Conservation (phyloP, 139 green algal species). For the Chlamydomonas incerta region DNA sequence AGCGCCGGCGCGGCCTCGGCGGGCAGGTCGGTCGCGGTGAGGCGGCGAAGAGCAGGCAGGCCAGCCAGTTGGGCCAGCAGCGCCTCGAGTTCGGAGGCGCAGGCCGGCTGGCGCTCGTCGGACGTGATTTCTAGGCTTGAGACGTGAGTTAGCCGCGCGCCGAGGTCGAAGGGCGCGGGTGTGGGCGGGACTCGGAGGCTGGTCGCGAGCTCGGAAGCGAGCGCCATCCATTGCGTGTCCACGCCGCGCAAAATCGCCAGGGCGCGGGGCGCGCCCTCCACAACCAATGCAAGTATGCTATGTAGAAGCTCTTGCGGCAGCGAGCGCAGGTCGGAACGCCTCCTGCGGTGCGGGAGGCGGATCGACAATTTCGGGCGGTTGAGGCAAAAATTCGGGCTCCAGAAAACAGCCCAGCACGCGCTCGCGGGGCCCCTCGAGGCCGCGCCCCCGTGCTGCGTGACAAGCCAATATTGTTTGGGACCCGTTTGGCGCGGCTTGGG, state of each 20-base stretch:
- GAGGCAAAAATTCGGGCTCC: background rate
- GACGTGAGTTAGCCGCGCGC: background rate
- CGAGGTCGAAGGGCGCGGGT: background rate
- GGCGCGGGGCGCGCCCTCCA: background rate
- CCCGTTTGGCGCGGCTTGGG: background rate
- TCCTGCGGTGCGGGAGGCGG: background rate
- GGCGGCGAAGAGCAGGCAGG: background rate
- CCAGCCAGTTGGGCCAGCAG: conserved; percentile 1
- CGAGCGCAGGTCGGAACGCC: background rate
- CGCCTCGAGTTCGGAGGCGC: background rate
- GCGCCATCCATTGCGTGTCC: background rate
- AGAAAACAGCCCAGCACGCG: background rate
- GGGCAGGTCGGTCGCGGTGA: background rate
- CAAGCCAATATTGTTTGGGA: background rate
- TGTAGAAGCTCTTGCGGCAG: conserved; percentile 11
- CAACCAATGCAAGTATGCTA: background rate
- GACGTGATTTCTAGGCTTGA: background rate
- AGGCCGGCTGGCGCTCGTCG: background rate
- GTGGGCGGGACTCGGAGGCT: background rate
- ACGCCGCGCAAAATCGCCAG: background rate
- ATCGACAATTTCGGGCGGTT: background rate
- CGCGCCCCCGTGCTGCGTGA: background rate
- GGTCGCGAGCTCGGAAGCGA: conserved; percentile 5
- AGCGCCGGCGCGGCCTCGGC: background rate
- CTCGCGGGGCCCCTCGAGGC: background rate